These are phyloP conservation scores for Mimosa bimucronata DNA, from an alignment of 306 rosid species.

Conservation along the genomic window DNA sequence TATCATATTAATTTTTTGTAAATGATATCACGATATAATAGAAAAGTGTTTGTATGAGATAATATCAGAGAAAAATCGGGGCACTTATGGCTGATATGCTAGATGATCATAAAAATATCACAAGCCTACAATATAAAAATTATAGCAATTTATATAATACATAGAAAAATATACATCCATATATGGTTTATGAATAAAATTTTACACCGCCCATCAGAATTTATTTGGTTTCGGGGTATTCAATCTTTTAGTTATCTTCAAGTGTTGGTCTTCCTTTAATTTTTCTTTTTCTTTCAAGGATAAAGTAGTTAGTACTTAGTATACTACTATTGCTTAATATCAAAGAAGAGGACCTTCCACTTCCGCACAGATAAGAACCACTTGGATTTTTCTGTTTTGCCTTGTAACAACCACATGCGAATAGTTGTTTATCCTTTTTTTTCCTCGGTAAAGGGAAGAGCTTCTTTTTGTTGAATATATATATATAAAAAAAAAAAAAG, in stretches of 20 bases:
- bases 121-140: too few relatives aligned
- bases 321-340: too few relatives aligned
- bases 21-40: too few relatives aligned
- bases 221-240: not conserved
- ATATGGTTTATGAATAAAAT: not conserved
- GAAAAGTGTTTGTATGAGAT: too few relatives aligned
- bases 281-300: too few relatives aligned
- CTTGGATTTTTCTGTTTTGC: not conserved
- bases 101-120: too few relatives aligned
- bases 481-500: too few relatives aligned
- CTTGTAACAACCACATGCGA: not conserved
- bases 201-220: not conserved
- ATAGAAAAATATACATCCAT: too few relatives aligned
- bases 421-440: not conserved
- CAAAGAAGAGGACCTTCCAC: not conserved
- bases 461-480: not conserved
- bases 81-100: not conserved
- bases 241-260: not conserved
- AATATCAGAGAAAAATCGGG: not conserved
- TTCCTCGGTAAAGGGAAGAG: not conserved
- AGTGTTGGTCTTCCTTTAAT: not conserved
- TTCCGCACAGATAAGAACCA: not conserved
- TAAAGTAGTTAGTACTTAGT: too few relatives aligned
- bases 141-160: not conserved
- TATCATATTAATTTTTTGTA: too few relatives aligned